These are phyloP conservation scores for Colletotrichum sp. DNA, from an alignment of 2,329 filamentous ascomycete species.

Conservation along the genomic window DNA sequence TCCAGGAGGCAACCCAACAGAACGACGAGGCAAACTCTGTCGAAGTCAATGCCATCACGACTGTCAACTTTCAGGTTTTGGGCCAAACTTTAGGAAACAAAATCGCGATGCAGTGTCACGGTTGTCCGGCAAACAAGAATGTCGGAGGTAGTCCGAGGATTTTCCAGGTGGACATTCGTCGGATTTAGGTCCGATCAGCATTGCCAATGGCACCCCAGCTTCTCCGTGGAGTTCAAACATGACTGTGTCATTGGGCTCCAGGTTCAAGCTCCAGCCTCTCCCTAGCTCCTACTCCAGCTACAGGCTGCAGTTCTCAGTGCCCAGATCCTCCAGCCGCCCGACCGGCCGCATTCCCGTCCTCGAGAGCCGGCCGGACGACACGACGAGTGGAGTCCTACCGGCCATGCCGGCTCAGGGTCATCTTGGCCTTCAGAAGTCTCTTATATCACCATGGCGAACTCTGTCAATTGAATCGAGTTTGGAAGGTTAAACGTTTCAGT, in stretches of 20 bases:
- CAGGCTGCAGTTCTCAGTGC: not conserved
- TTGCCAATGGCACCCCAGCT: not conserved
- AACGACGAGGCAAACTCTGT: not conserved
- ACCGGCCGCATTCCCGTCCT: not conserved
- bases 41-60: not conserved
- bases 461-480: not conserved
- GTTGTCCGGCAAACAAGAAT: not conserved
- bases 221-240: not conserved
- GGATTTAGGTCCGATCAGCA: not conserved
- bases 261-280: not conserved
- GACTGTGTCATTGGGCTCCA: not conserved
- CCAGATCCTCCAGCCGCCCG: not conserved
- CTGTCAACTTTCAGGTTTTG: constrained; percentile 5
- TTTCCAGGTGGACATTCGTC: not conserved
- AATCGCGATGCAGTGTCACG: not conserved
- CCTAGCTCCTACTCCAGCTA: not conserved
- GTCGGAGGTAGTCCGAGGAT: not conserved
- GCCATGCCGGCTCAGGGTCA: not conserved
- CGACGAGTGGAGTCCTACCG: not conserved
- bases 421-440: not conserved
- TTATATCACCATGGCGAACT: constrained; percentile 16
- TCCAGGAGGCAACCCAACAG: not conserved
- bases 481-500: not conserved
- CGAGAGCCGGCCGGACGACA: not conserved
- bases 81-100: not conserved